A percentile compares a stretch with the other conserved stretches of the same genome.
These are phyloP conservation scores for Yamadazyma kitorensis DNA, from an alignment of 805 yeast genomes.

Conservation along the genomic window DNA sequence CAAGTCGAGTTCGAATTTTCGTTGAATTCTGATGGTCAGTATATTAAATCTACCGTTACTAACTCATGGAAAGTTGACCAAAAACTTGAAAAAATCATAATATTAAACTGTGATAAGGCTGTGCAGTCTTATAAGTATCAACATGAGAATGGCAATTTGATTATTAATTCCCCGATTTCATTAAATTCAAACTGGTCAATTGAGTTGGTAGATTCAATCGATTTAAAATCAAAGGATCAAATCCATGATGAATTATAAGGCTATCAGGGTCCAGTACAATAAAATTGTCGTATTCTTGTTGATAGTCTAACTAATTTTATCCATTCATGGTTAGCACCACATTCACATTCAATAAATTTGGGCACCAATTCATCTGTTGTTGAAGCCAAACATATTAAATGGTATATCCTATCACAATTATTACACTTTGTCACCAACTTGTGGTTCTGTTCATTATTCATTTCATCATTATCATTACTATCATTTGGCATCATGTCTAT, in stretches of 20 bases:
- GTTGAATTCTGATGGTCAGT: slow-evolving; percentile 20
- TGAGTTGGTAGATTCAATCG: slow-evolving; percentile 10
- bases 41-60: background rate
- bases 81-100: slow-evolving; percentile 53
- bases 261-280: too few species aligned
- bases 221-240: slow-evolving; percentile 52
- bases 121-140: too few species aligned
- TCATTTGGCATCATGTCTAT: slow-evolving; percentile 32
- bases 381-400: slow-evolving; percentile 40
- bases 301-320: slow-evolving; percentile 17
- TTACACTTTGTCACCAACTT: slow-evolving; percentile 21
- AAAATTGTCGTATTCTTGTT: slow-evolving; percentile 17
- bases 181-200: background rate
- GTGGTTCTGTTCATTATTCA: too few species aligned
- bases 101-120: slow-evolving; percentile 37
- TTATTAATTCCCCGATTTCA: background rate
- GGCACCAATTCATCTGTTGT: slow-evolving; percentile 18
- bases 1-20: slow-evolving; percentile 13
- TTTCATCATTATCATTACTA: background rate
- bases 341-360: slow-evolving; percentile 15
- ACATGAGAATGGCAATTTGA: background rate
- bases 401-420: slow-evolving; percentile 31
- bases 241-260: slow-evolving; percentile 27
- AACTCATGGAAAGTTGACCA: slow-evolving; percentile 26
- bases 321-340: slow-evolving; percentile 19